Conservation (phyloP, 2,329 filamentous ascomycete genomes). For the Ophiocordyceps robertsii region DNA sequence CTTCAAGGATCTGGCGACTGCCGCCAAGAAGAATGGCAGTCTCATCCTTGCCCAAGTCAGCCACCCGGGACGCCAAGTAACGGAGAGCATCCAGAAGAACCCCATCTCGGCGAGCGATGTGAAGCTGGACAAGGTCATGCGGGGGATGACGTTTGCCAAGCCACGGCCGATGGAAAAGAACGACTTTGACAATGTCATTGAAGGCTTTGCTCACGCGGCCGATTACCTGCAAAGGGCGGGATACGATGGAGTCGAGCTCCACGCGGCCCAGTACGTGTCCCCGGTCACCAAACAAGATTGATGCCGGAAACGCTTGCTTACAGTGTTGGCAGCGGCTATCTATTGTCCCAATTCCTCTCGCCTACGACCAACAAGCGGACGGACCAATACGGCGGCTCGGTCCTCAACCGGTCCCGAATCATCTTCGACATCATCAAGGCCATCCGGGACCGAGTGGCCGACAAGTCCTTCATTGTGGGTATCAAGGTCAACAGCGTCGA, state of each 20-base stretch:
- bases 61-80: constrained; percentile 36
- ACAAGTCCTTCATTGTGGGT: constrained; percentile 26
- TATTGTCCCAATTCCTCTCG: constrained; percentile 39
- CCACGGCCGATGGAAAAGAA: constrained; percentile 37
- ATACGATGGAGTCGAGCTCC: constrained; percentile 38
- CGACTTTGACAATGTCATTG: constrained; percentile 44
- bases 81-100: constrained; percentile 11
- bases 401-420: constrained; percentile 29
- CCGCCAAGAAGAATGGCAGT: constrained; percentile 42
- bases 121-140: constrained; percentile 12
- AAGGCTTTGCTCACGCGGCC: constrained; percentile 47
- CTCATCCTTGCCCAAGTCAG: constrained; percentile 48
- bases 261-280: constrained; percentile 31
- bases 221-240: constrained; percentile 50
- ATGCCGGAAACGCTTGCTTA: background rate
- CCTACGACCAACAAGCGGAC: constrained; percentile 34
- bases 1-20: constrained; percentile 42
- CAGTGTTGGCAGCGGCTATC: constrained; percentile 25
- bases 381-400: constrained; percentile 33
- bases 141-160: constrained; percentile 24
- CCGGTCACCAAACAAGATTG: too few relatives aligned
- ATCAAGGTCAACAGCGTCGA: constrained; percentile 47
- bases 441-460: constrained; percentile 16
- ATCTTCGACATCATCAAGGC: constrained; percentile 28
- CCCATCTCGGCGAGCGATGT: constrained; percentile 28